Percentiles rank a stretch among this genome's conserved stretches.
Evolutionary conservation across 768 basidiomycete genomes (phyloP).

Genomic region (Suillus discolor): DNA sequence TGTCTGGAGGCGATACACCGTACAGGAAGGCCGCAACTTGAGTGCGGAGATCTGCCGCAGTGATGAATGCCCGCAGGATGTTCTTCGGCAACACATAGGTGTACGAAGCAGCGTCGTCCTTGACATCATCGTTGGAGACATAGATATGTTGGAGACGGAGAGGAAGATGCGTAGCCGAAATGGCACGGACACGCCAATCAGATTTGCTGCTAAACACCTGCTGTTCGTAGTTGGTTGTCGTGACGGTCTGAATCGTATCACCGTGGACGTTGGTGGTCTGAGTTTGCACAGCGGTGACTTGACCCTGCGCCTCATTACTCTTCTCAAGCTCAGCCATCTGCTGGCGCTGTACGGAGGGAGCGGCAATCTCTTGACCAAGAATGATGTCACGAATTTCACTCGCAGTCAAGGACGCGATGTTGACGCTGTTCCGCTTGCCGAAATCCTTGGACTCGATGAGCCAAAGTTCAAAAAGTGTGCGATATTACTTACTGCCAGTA

Average conservation of each 20-base stretch:
- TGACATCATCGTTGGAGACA: slow-evolving; percentile 98
- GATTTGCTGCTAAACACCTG: slow-evolving; percentile 99
- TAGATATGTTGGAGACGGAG: slow-evolving; percentile 98
- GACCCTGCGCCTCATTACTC: slow-evolving; percentile 89
- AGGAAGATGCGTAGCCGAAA: slow-evolving; percentile 94
- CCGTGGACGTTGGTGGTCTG: slow-evolving; percentile 98
- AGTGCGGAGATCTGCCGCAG: slow-evolving; percentile 91
- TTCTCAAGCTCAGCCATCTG: slow-evolving; percentile 99
- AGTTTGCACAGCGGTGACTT: slow-evolving; percentile 96
- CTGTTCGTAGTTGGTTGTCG: slow-evolving; percentile 96
- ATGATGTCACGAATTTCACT: slow-evolving; percentile 99
- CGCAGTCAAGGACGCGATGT: slow-evolving; percentile 94
- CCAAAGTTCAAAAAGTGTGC: neutral
- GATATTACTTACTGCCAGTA: slow-evolving; percentile 64
- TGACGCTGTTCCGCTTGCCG: slow-evolving; percentile 98
- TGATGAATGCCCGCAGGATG: slow-evolving; percentile 90
- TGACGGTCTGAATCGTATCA: slow-evolving; percentile 89
- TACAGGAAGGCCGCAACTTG: slow-evolving; percentile 96
- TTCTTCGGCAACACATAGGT: slow-evolving; percentile 99
- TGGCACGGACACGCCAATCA: slow-evolving; percentile 98
- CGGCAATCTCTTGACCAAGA: slow-evolving; percentile 97
- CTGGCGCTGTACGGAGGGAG: slow-evolving; percentile 93
- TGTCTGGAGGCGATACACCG: slow-evolving; percentile 91
- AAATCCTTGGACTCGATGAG: slow-evolving; percentile 67
- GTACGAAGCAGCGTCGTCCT: slow-evolving; percentile 92